Evolutionary conservation across 2,329 filamentous ascomycete genomes (phyloP), one percentile per base, ranked within the genome.

Genomic region (Tolypocladium ovalisporum): DNA sequence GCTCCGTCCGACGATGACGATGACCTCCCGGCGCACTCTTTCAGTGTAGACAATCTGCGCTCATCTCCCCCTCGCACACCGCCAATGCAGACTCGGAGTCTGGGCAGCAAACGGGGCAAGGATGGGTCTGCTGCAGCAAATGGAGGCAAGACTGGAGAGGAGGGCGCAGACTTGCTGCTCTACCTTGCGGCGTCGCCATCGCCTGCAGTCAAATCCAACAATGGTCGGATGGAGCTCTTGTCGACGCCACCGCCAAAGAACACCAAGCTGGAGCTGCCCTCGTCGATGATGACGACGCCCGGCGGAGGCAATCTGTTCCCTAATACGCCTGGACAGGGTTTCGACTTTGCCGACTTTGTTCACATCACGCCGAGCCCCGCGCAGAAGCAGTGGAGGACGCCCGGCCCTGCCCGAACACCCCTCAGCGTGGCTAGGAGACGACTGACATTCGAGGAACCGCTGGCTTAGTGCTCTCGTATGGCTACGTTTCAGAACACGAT

Each of bases 331-430:
- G 87, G 87, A 19, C 88, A 92, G 67, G 75, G 72, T 53, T 95
- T 97, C 72, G 95, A 97, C 75, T 96, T 97, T 74, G 85, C 91
- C 55, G 94, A 99, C 69, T 99, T 96, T 73, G 87, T 97, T 69
- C 97, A 97, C 73, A 93, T 97, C 70, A 96, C 94, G 8, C 94
- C 94, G 0, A 96, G 90, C 67, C 94, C 94, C 24, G 94, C 90
- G 32, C 94, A 97, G 75, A 90, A 85, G 64, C 82, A 86, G 12
- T 97, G 91, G 89, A 90, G 88, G 70, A 96, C 91, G 0, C 91
- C 90, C 13, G 71, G 84, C 13, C 79, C 83, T 34, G 76, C 79
- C 56, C 79, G 77, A 66, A 85, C 82, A 49, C 83, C 83, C 10
- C 69, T 82, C 58, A 89, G 84, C 63, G 83, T 88, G 52, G 81